Evolutionary conservation across 2,329 filamentous ascomycete genomes (phyloP), one percentile per base, ranked within the genome.

Genomic region (Penicillium hordei): DNA sequence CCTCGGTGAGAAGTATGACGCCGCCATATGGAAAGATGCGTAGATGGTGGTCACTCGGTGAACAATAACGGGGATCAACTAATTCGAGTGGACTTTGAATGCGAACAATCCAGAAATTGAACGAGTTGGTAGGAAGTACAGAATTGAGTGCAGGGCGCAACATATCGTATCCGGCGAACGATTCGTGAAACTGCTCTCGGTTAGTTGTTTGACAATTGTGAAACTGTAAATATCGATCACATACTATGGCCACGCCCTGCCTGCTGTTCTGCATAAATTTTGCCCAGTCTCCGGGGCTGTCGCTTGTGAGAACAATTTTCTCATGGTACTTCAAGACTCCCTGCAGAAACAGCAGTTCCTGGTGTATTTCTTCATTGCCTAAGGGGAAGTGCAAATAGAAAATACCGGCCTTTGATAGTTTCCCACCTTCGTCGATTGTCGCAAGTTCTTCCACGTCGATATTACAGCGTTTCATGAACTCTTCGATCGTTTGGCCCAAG

Each of bases 1-100:
- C 76, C 57, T 78, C 76, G 1, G 77, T 77, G 17, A 79, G 58
- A 7, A 79, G 67, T 27, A 77, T 68, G 1, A 72, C 72, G 9
- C 62, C 65, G 8, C 76, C 76, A 45, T 69, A 60, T 7, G 72
- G 72, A 31, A 79, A 78, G 5, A 79, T 59, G 15, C 72, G 70
- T 57, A 75, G 67, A 27, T 73, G 66, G 46, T 75, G 61, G 4
- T 61, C 56, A 3, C 27, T 19, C 15, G 48, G 19, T 2, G 27
- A 36, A 31, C n/a, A 40, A 27, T 34, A 56, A 25, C 57, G 52
- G 17, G 57, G 42, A 44, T 69, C 62, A 36, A 65, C 49, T 25
- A 64, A 56, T 44, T 70, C 52, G 5, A 75, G 64, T 8, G 67
- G 68, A 6, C 51, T 57, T 4, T 42, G 33, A 29, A 76, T 55